Evolutionary conservation across 306 rosid genomes (phyloP).

Genomic region (Abrus precatorius): DNA sequence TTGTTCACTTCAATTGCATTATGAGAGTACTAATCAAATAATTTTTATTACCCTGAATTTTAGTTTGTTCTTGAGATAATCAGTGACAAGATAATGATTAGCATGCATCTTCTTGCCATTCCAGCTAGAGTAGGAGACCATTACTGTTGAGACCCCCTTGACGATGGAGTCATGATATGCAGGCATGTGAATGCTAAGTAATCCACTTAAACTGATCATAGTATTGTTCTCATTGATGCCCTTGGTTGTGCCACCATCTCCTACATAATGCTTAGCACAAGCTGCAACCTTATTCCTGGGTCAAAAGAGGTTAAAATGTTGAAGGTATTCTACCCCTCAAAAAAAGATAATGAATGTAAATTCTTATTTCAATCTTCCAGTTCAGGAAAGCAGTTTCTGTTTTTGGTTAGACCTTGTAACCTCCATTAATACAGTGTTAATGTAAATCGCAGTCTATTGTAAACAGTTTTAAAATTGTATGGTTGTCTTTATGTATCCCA

Average conservation of each 20-base stretch:
- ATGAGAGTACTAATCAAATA: neutral
- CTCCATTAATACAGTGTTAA: no score
- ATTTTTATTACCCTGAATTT: slow-evolving; percentile 27
- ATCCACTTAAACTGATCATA: neutral
- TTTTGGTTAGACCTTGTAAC: no score
- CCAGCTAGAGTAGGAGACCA: slow-evolving; percentile 84
- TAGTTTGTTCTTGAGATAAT: slow-evolving; percentile 71
- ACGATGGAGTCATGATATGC: slow-evolving; percentile 68
- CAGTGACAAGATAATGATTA: slow-evolving; percentile 73
- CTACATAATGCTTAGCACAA: slow-evolving; percentile 33
- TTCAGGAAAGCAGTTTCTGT: neutral
- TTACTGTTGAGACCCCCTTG: slow-evolving; percentile 77
- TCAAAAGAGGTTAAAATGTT: neutral
- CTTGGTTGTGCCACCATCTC: slow-evolving; percentile 37
- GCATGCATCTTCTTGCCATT: slow-evolving; percentile 86
- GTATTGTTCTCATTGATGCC: slow-evolving; percentile 27
- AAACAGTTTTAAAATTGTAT: no score
- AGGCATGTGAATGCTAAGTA: slow-evolving; percentile 78
- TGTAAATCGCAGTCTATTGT: no score
- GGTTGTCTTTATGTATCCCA: no score
- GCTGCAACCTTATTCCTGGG: slow-evolving; percentile 35
- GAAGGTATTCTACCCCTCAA: neutral
- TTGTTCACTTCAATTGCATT: neutral
- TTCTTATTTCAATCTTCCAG: neutral
- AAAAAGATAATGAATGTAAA: neutral